A percentile compares a stretch with the other conserved stretches of the same genome.
These are phyloP conservation scores for Asterophora parasitica DNA, from an alignment of 768 basidiomycete genomes.

Conservation along the genomic window DNA sequence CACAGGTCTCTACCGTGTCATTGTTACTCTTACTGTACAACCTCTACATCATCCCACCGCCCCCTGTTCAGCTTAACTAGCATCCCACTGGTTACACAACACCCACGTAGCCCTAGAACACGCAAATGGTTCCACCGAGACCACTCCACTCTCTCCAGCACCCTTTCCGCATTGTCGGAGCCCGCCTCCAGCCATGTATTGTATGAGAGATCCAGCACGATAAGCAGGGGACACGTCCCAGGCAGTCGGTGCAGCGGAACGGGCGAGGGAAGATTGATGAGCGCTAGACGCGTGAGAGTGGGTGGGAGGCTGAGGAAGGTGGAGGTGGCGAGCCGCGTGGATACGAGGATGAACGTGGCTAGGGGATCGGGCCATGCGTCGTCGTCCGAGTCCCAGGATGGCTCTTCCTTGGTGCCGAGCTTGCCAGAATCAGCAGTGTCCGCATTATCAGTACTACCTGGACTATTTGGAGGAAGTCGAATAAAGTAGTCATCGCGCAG, in stretches of 20 bases:
- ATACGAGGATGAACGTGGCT: slow-evolving; percentile 47
- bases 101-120: slow-evolving; percentile 54
- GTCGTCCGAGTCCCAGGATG: slow-evolving; percentile 44
- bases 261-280: slow-evolving; percentile 45
- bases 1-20: too few species aligned
- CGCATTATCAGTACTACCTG: not conserved
- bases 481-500: slow-evolving; percentile 42
- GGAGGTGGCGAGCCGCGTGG: slow-evolving; percentile 38
- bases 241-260: slow-evolving; percentile 56
- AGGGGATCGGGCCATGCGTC: slow-evolving; percentile 26
- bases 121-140: slow-evolving; percentile 45
- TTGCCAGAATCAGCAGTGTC: not conserved
- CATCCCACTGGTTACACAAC: slow-evolving; percentile 39
- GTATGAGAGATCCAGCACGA: slow-evolving; percentile 63
- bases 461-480: slow-evolving; percentile 1
- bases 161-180: slow-evolving; percentile 26
- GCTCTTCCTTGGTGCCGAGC: slow-evolving; percentile 3
- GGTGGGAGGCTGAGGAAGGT: slow-evolving; percentile 52
- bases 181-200: slow-evolving; percentile 41
- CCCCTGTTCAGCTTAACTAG: slow-evolving; percentile 47
- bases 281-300: slow-evolving; percentile 58
- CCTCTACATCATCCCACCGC: slow-evolving; percentile 60
- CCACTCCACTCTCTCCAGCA: slow-evolving; percentile 56
- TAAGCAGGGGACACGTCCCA: slow-evolving; percentile 53
- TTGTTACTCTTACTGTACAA: slow-evolving; percentile 32